Conservation (phyloP, 345 rosid species). For the Reutealis trisperma region DNA sequence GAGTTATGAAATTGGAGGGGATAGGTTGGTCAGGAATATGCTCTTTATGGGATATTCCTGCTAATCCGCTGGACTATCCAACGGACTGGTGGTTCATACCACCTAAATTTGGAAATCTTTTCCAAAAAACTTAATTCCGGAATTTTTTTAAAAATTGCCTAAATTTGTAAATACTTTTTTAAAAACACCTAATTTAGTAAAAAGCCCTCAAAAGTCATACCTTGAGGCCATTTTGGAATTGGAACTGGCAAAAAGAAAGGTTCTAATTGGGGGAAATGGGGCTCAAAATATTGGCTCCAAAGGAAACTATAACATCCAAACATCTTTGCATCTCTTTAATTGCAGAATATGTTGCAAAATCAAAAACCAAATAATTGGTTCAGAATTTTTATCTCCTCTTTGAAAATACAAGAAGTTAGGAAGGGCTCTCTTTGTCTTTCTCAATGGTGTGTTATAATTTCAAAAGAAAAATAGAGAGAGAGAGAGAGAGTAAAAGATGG, state of each 20-base stretch:
- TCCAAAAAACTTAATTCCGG: no score
- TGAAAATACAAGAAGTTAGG: neutral
- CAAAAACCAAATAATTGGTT: constrained; percentile 37
- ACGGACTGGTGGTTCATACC: no score
- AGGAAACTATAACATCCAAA: constrained; percentile 65
- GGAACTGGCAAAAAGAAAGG: constrained; percentile 71
- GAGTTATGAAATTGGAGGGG: no score
- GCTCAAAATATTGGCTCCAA: constrained; percentile 43
- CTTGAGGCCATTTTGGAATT: constrained; percentile 74
- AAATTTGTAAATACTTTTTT: no score
- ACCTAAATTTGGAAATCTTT: no score
- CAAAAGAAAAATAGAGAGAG: neutral
- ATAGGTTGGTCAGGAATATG: no score
- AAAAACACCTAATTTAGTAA: no score
- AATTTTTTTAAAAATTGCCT: no score
- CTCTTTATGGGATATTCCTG: no score
- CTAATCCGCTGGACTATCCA: no score
- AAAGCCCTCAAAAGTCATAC: no score
- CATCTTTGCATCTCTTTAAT: constrained; percentile 35
- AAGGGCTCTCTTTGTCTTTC: constrained; percentile 11
- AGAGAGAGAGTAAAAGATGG: constrained; percentile 13
- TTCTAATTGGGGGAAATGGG: constrained; percentile 28
- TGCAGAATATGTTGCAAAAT: constrained; percentile 5
- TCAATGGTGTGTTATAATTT: neutral
- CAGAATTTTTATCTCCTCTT: constrained; percentile 21